A percentile compares a stretch with the other conserved stretches of the same genome.
These are phyloP conservation scores for Acarospora socialis DNA, from an alignment of 2,329 filamentous ascomycete species.

Conservation along the genomic window DNA sequence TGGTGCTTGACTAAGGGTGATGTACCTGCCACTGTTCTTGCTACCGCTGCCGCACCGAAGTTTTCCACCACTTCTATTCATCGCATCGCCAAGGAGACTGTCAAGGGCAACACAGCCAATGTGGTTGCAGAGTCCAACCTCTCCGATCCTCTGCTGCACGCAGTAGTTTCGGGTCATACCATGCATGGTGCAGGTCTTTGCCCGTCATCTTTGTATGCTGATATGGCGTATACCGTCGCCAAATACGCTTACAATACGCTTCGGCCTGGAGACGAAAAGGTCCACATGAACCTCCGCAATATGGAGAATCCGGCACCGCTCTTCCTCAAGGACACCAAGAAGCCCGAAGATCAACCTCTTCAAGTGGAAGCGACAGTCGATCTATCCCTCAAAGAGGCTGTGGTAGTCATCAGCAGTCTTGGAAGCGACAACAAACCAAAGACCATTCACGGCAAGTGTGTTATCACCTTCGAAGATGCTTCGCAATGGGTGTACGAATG, in stretches of 20 bases:
- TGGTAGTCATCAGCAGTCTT: constrained; percentile 24
- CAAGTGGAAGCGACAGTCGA: constrained; percentile 24
- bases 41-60: not conserved
- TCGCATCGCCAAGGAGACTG: constrained; percentile 18
- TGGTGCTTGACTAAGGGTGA: constrained; percentile 58
- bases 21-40: not conserved
- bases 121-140: constrained; percentile 25
- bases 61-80: constrained; percentile 20
- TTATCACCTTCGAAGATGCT: constrained; percentile 36
- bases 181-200: constrained; percentile 24
- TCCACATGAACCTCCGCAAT: constrained; percentile 2
- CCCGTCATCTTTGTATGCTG: constrained; percentile 25
- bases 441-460: constrained; percentile 24
- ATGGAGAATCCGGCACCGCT: constrained; percentile 9
- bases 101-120: constrained; percentile 17
- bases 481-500: constrained; percentile 51
- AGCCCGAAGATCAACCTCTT: constrained; percentile 23
- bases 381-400: constrained; percentile 21
- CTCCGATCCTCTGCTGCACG: constrained; percentile 20
- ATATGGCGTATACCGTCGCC: constrained; percentile 24
- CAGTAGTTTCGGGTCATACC: constrained; percentile 24
- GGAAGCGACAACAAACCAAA: constrained; percentile 24
- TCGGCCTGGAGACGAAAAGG: not conserved
- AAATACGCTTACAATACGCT: constrained; percentile 17
- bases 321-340: constrained; percentile 13